A percentile compares a stretch with the other conserved stretches of the same genome.
phyloP scores from a whole-genome alignment of 345 rosid genomes.

The Populus alba region DNA sequence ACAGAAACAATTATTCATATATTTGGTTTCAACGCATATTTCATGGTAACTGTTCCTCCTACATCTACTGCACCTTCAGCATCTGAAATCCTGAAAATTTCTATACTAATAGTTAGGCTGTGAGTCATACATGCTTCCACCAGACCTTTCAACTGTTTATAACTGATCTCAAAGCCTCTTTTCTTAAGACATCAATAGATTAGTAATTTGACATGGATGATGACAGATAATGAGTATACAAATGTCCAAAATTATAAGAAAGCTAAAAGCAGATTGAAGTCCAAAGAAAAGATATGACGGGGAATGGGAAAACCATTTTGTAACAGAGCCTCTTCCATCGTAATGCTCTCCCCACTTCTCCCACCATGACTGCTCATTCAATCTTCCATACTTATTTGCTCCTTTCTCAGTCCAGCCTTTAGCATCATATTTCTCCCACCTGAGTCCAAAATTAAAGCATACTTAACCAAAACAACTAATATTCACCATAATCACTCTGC shows the following conservation, averaged over 20 bases:
- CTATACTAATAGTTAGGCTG: neutral
- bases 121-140: neutral
- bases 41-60: neutral
- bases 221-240: neutral
- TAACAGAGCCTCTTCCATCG: conserved; percentile 97
- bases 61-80: neutral
- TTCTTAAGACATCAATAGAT: neutral
- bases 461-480: neutral
- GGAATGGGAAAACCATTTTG: conserved; percentile 65
- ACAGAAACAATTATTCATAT: neutral
- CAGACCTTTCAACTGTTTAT: neutral
- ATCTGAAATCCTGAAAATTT: neutral
- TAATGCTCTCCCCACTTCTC: conserved; percentile 99
- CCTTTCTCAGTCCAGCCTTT: conserved; percentile 99
- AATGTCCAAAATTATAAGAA: neutral
- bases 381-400: conserved; percentile 91
- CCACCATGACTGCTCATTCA: conserved; percentile 99
- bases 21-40: neutral
- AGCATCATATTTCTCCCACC: conserved; percentile 99
- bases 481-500: neutral
- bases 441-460: conserved; percentile 27
- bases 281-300: neutral
- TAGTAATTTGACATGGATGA: neutral
- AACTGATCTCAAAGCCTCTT: neutral
- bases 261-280: neutral